Evolutionary conservation across 768 basidiomycete genomes (phyloP), one percentile per base, ranked within the genome.

Genomic region (Leccinum disarticulatum): DNA sequence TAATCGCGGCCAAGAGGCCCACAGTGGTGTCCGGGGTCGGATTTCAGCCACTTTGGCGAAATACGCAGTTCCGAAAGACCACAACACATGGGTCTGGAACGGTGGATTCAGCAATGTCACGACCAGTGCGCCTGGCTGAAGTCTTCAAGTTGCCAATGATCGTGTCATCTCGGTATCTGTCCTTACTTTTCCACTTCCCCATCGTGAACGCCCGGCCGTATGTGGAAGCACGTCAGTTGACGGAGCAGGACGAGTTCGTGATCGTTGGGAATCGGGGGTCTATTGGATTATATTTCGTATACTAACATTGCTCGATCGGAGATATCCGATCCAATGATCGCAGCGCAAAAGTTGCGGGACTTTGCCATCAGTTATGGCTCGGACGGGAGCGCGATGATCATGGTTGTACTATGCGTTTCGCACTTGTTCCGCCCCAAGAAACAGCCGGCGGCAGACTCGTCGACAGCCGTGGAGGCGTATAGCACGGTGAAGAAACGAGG

Each of bases 361-460:
- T 91, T 98, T 62, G 94, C 97, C 8, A 92, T 99, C 69, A 93
- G 93, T 65, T 98, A 98, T 73, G 97, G 97, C 2, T 93, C 95
- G 17, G 87, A 91, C 56, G 93, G 92, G 14, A 91, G 87, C 61
- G 90, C 89, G 52, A 98, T 98, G 95, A 95, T 98, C 76, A 98
- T 98, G 96, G 94, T 98, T 36, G 85, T 98, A 65, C 22, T 22
- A 22, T 84, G 84, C 53, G 79, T 97, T 25, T 84, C 83, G 9
- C 93, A 92, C 68, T 77, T 95, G 33, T 91, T 95, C 77, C 77
- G 83, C 30, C 74, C 77, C 1, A 78, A 80, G 41, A 78, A 81
- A 22, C 82, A 82, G 48, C 77, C 61, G 36, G 63, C 54, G 47
- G 35, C 64, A 46, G 68, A 69, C 31, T 66, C 64, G 62, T 75